phyloP scores from a whole-genome alignment of 371 early-diverging fungal species.

The Mucor racemosus region DNA sequence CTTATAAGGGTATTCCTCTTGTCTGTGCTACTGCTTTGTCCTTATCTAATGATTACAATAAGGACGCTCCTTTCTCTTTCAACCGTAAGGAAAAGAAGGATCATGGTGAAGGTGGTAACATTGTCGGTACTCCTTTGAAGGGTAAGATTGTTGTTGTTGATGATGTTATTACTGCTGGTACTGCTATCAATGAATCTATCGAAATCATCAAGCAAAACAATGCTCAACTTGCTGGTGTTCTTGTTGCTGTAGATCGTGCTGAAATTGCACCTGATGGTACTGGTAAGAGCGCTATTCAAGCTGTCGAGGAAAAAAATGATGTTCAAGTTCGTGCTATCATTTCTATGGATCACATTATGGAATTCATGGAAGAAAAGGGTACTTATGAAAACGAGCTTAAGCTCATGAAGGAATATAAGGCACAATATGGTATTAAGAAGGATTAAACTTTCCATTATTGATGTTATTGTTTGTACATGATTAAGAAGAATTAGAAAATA shows the following conservation, averaged over 20 bases:
- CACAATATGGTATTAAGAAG: constrained; percentile 67
- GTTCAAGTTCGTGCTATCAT: constrained; percentile 89
- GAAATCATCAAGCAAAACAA: constrained; percentile 70
- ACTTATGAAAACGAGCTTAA: constrained; percentile 61
- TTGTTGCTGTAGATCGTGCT: constrained; percentile 94
- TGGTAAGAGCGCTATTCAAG: constrained; percentile 91
- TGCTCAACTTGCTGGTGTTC: constrained; percentile 79
- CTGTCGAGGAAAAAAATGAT: constrained; percentile 81
- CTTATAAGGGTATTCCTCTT: constrained; percentile 98
- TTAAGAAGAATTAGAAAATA: neutral
- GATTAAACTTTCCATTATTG: constrained; percentile 2
- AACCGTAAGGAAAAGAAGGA: constrained; percentile 98
- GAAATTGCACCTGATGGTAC: constrained; percentile 74
- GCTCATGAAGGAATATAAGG: constrained; percentile 75
- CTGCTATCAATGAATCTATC: constrained; percentile 92
- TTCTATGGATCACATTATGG: constrained; percentile 84
- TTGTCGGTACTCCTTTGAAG: constrained; percentile 85
- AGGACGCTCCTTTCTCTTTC: constrained; percentile 85
- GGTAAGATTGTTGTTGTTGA: constrained; percentile 90
- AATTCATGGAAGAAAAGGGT: constrained; percentile 86
- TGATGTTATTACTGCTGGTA: constrained; percentile 98
- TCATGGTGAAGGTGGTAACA: constrained; percentile 96
- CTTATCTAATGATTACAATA: constrained; percentile 59
- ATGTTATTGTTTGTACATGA: neutral
- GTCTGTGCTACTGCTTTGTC: constrained; percentile 84